Conservation (phyloP, 148 eudicot genomes). For the Polygonum maritimum region DNA sequence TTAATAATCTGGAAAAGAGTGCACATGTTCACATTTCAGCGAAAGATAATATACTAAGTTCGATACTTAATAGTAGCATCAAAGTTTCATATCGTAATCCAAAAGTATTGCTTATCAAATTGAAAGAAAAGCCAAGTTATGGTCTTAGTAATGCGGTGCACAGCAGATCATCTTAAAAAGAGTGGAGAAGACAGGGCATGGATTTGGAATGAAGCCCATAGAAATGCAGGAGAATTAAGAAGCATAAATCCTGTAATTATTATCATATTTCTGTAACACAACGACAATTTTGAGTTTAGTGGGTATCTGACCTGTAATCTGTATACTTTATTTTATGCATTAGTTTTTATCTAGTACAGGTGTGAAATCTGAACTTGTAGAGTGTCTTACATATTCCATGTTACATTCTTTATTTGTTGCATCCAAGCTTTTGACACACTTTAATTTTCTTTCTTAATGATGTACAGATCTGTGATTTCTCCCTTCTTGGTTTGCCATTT, state of each 20-base stretch:
- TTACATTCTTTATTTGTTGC: background rate
- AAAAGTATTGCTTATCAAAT: too few species aligned
- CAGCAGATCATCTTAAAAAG: too few species aligned
- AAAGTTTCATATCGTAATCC: too few species aligned
- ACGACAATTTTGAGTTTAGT: background rate
- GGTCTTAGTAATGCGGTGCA: too few species aligned
- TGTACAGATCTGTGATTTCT: background rate
- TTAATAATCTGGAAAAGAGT: background rate
- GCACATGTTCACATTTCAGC: background rate
- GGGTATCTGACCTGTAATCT: background rate
- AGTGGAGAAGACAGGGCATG: slow-evolving; percentile 7
- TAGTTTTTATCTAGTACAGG: too few species aligned
- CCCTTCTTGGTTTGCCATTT: background rate
- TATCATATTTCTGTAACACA: background rate
- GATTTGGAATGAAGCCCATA: slow-evolving; percentile 10
- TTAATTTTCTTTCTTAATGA: background rate
- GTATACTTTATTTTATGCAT: background rate
- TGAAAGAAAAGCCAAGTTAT: too few species aligned
- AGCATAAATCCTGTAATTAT: background rate
- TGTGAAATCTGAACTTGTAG: too few species aligned
- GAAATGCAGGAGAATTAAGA: background rate
- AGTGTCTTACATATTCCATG: background rate
- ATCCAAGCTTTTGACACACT: background rate
- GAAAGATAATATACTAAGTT: background rate
- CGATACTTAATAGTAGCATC: background rate